Evolutionary conservation across 805 yeast species (phyloP), one percentile per base, ranked within the genome.

Genomic region (Crinitomyces ghanaensis): DNA sequence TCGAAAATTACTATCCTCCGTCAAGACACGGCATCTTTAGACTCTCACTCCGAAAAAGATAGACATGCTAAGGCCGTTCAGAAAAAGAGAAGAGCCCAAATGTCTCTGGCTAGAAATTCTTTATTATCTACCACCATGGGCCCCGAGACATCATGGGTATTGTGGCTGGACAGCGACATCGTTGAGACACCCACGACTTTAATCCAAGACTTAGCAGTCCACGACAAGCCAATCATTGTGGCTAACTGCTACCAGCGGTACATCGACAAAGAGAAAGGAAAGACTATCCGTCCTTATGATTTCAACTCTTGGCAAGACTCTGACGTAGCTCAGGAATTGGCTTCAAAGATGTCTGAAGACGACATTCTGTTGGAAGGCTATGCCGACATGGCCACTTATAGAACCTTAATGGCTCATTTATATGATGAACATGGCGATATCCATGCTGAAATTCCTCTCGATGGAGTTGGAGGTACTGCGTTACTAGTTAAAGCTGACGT

Each of bases 381-480:
- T 59, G 63, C 76, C 2, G 96, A 91, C 52, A 65, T 88, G 58
- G 93, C 95, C 31, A 91, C 98, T 2, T 91, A 80, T 56, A 72
- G 99, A 58, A 80, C 93, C 11, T 65, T 91, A 47, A 91, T 91
- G 98, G 97, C 95, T 1, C 76, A 78, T 50, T 72, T 74, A 54
- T 81, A 79, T 56, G 80, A 79, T 48, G 59, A 74, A 4, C 60
- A 65, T 5, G 91, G 80, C 18, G 77, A 75, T 21, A 73, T 73
- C 37, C 64, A 68, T 43, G 68, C 75, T 3, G 88, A 77, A 51
- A 78, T 91, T 81, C 72, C 71, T 29, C 66, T 91, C 39, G 97
- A 91, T 56, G 98, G 99, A 54, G 97, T 91, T 37, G 98, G 98
- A 34, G 97, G 96, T 42, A 94, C 96, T 15, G 93, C 96, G 27